Percentiles rank a stretch among this genome's conserved stretches.
Conservation (phyloP, 2,329 filamentous ascomycete genomes). For the Aspergillus pseudoglaucus region DNA sequence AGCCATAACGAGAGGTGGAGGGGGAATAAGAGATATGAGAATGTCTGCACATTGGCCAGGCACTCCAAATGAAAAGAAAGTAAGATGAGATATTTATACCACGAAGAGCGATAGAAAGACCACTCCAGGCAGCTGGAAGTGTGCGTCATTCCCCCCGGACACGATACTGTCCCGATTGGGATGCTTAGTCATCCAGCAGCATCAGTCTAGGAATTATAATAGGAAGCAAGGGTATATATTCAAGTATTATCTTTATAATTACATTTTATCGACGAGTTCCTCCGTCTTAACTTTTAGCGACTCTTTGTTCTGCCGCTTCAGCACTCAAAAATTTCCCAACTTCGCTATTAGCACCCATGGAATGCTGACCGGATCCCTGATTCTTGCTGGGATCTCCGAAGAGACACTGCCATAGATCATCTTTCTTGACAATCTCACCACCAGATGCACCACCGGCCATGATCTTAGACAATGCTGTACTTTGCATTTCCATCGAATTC, state of each 20-base stretch:
- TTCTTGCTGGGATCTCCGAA: slow-evolving; percentile 55
- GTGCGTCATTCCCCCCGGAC: slow-evolving; percentile 9
- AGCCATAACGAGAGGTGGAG: slow-evolving; percentile 22
- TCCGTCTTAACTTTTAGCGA: slow-evolving; percentile 3
- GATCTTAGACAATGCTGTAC: slow-evolving; percentile 62
- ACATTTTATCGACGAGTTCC: too few species aligned
- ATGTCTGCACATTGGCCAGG: slow-evolving; percentile 6
- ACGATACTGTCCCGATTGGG: slow-evolving; percentile 9
- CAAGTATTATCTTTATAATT: too few species aligned
- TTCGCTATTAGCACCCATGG: slow-evolving; percentile 33
- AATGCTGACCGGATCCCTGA: slow-evolving; percentile 8
- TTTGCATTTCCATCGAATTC: slow-evolving; percentile 76
- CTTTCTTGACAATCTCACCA: slow-evolving; percentile 71
- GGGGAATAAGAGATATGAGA: background rate
- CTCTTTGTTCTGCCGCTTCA: slow-evolving; percentile 48
- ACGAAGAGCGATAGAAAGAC: background rate
- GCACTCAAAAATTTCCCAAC: slow-evolving; percentile 47
- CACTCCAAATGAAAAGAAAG: background rate
- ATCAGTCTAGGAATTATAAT: too few species aligned
- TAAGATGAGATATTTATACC: background rate
- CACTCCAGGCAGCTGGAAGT: slow-evolving; percentile 9
- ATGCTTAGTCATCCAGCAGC: slow-evolving; percentile 12
- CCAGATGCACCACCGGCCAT: slow-evolving; percentile 63
- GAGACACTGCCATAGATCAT: slow-evolving; percentile 82
- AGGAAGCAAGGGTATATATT: too few species aligned